Evolutionary conservation across 2,329 filamentous ascomycete genomes (phyloP).

Genomic region (Fusarium anthophilum): DNA sequence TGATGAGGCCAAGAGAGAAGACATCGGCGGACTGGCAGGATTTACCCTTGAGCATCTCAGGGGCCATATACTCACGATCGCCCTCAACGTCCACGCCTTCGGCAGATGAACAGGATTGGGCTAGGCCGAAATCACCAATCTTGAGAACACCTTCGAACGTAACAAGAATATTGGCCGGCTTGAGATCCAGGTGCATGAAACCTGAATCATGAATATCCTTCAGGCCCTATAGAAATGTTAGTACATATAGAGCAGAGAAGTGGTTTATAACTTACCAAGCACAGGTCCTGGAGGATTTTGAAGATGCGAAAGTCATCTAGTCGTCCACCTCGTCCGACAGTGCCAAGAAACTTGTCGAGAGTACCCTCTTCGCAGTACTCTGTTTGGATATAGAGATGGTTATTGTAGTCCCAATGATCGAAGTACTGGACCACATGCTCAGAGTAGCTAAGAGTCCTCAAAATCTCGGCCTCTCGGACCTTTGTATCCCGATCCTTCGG

Average conservation of each 20-base stretch:
- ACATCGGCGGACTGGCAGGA: slow-evolving; percentile 93
- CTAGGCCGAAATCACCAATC: slow-evolving; percentile 88
- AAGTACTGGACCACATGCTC: slow-evolving; percentile 88
- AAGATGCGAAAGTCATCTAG: slow-evolving; percentile 98
- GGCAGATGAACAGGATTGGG: slow-evolving; percentile 79
- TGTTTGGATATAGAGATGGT: slow-evolving; percentile 94
- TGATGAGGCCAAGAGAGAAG: slow-evolving; percentile 92
- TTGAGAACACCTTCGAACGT: slow-evolving; percentile 84
- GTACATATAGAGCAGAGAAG: not conserved
- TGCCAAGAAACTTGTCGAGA: slow-evolving; percentile 84
- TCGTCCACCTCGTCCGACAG: slow-evolving; percentile 82
- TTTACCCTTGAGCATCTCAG: slow-evolving; percentile 86
- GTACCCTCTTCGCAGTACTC: slow-evolving; percentile 97
- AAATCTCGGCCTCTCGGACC: slow-evolving; percentile 82
- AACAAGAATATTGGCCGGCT: slow-evolving; percentile 86
- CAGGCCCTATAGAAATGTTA: slow-evolving; percentile 69
- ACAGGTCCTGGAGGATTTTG: slow-evolving; percentile 92
- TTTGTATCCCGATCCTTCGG: slow-evolving; percentile 83
- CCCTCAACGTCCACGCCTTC: slow-evolving; percentile 87
- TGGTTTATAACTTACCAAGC: slow-evolving; percentile 69
- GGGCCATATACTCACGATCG: slow-evolving; percentile 95
- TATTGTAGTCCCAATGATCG: slow-evolving; percentile 87
- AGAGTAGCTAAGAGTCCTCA: slow-evolving; percentile 79
- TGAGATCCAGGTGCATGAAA: slow-evolving; percentile 86
- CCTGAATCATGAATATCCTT: slow-evolving; percentile 89